A percentile compares a stretch with the other conserved stretches of the same genome.
These are phyloP conservation scores for Tuber brumale DNA, from an alignment of 495 filamentous ascomycete species.

Conservation along the genomic window DNA sequence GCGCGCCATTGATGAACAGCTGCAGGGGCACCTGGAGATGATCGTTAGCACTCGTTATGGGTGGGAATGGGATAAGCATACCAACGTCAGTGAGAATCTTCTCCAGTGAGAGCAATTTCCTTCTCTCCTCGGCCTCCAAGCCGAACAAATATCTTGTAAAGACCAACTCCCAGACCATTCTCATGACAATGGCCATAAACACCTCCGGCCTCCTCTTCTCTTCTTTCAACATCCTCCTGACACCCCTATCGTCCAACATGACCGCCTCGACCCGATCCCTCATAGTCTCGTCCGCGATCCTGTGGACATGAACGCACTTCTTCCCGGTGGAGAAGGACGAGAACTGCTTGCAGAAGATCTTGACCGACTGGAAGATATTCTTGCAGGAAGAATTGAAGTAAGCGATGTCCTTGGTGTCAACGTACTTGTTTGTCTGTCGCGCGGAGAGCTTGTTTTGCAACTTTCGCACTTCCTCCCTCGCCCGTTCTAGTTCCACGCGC, in stretches of 20 bases:
- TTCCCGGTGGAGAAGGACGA: conserved; percentile 89
- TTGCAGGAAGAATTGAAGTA: conserved; percentile 94
- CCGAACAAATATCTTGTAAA: conserved; percentile 97
- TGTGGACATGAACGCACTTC: conserved; percentile 69
- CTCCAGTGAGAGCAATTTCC: conserved; percentile 90
- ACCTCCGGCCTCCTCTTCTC: conserved; percentile 80
- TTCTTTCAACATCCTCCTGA: conserved; percentile 76
- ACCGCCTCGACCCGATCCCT: conserved; percentile 89
- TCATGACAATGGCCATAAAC: conserved; percentile 96
- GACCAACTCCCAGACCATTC: conserved; percentile 95
- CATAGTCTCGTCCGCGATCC: conserved; percentile 79
- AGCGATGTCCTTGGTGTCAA: conserved; percentile 77
- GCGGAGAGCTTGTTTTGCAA: conserved; percentile 78
- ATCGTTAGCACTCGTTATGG: conserved; percentile 11
- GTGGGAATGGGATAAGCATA: conserved; percentile 11
- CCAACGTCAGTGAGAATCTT: conserved; percentile 84
- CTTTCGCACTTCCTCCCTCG: conserved; percentile 68
- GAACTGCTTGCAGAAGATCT: conserved; percentile 93
- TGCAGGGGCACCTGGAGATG: conserved; percentile 48
- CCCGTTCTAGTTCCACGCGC: conserved; percentile 66
- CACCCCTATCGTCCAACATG: conserved; percentile 85
- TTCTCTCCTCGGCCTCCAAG: conserved; percentile 93
- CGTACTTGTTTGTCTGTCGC: conserved; percentile 60
- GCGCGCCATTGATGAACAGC: conserved; percentile 95
- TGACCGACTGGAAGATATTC: conserved; percentile 84